These are phyloP conservation scores for Citrus reticulata DNA, from an alignment of 345 rosid species.

Conservation along the genomic window DNA sequence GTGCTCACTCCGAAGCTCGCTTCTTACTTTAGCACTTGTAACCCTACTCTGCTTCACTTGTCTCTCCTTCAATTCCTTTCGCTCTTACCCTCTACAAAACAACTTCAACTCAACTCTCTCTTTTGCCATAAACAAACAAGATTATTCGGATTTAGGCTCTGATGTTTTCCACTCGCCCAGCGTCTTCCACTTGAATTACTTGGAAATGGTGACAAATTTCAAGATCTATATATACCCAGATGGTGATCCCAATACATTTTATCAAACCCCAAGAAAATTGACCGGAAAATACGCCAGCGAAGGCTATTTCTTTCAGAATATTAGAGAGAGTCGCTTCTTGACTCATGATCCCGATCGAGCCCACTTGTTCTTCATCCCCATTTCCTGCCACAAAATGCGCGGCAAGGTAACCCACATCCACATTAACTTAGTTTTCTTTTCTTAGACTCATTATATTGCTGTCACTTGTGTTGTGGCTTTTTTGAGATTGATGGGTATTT, in stretches of 20 bases:
- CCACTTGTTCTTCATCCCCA: slow-evolving; percentile 87
- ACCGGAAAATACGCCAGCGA: slow-evolving; percentile 98
- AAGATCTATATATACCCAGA: slow-evolving; percentile 89
- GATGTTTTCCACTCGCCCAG: slow-evolving; percentile 68
- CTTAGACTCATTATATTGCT: too few relatives aligned
- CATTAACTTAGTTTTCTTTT: not conserved
- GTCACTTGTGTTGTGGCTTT: too few relatives aligned
- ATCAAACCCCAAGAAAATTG: slow-evolving; percentile 88
- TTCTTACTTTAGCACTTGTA: slow-evolving; percentile 62
- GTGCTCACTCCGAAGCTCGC: slow-evolving; percentile 61
- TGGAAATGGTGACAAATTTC: slow-evolving; percentile 77
- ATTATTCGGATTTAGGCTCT: slow-evolving; percentile 22
- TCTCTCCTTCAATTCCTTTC: slow-evolving; percentile 63
- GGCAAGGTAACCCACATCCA: slow-evolving; percentile 59
- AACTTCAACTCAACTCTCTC: slow-evolving; percentile 7
- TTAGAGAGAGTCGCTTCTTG: slow-evolving; percentile 68
- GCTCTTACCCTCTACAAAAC: slow-evolving; percentile 22
- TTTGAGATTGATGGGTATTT: not conserved
- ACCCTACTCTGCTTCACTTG: slow-evolving; percentile 62
- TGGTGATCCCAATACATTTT: slow-evolving; percentile 87
- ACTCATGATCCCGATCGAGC: slow-evolving; percentile 82
- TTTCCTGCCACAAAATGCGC: slow-evolving; percentile 98
- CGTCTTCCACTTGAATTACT: slow-evolving; percentile 60
- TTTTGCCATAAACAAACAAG: not conserved
- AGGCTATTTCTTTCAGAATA: slow-evolving; percentile 96